phyloP scores from a whole-genome alignment of 2,329 filamentous ascomycete genomes.

The Penicillium psychrosexuale region DNA sequence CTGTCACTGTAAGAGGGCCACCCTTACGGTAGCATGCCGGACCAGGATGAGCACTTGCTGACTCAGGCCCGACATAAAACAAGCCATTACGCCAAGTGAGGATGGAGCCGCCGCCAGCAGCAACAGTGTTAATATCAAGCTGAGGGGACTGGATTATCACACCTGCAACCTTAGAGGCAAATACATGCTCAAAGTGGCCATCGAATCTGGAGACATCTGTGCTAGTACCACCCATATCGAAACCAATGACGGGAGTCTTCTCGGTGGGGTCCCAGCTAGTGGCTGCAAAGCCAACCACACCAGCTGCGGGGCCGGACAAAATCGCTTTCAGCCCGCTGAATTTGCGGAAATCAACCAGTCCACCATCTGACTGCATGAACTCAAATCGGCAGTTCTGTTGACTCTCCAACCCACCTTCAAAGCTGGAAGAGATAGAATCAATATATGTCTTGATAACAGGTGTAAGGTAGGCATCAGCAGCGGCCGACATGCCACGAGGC shows the following conservation, averaged over 20 bases:
- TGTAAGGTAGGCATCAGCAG: conserved; percentile 75
- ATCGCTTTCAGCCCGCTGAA: conserved; percentile 89
- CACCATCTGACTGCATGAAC: conserved; percentile 92
- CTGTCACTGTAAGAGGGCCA: conserved; percentile 84
- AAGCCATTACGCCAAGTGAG: conserved; percentile 86
- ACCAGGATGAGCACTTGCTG: conserved; percentile 84
- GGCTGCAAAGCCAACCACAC: conserved; percentile 87
- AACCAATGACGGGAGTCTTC: conserved; percentile 83
- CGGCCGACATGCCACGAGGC: conserved; percentile 72
- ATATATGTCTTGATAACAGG: conserved; percentile 77
- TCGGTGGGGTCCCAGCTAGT: conserved; percentile 84
- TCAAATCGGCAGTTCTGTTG: conserved; percentile 75
- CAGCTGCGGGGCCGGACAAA: conserved; percentile 85
- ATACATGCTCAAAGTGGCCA: conserved; percentile 87
- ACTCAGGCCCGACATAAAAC: conserved; percentile 90
- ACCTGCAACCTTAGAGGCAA: conserved; percentile 91
- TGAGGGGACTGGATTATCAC: conserved; percentile 91
- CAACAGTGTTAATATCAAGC: conserved; percentile 91
- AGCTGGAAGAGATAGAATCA: conserved; percentile 56
- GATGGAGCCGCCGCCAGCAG: conserved; percentile 68
- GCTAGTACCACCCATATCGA: conserved; percentile 93
- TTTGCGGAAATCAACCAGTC: conserved; percentile 54
- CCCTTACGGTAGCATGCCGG: conserved; percentile 92
- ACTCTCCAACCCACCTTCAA: conserved; percentile 74
- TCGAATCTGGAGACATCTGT: conserved; percentile 86